A percentile compares a stretch with the other conserved stretches of the same genome.
These are phyloP conservation scores for Macroventuria anomochaeta DNA, from an alignment of 2,329 filamentous ascomycete genomes.

Conservation along the genomic window DNA sequence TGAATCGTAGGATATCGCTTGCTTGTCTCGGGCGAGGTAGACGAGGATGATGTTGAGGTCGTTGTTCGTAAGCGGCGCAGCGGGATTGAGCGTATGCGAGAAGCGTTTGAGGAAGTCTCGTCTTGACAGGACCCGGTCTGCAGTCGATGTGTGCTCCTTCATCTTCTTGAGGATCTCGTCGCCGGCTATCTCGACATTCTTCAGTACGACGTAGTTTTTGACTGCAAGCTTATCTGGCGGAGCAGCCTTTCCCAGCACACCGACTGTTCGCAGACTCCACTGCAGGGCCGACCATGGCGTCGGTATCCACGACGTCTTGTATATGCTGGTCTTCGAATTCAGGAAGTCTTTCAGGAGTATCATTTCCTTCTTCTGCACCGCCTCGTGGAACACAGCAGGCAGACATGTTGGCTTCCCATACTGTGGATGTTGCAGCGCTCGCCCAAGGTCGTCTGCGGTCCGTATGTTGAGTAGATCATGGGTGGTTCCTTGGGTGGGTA, in stretches of 20 bases:
- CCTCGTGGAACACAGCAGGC: constrained; percentile 78
- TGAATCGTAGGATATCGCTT: constrained; percentile 80
- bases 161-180: constrained; percentile 49
- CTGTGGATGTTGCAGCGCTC: constrained; percentile 75
- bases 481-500: constrained; percentile 51
- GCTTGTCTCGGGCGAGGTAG: constrained; percentile 61
- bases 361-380: constrained; percentile 71
- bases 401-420: constrained; percentile 83
- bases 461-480: constrained; percentile 59
- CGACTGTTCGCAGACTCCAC: constrained; percentile 75
- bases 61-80: constrained; percentile 50
- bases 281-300: constrained; percentile 73
- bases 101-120: constrained; percentile 45
- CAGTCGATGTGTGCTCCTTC: constrained; percentile 41
- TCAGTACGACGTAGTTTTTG: constrained; percentile 70
- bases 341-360: constrained; percentile 75
- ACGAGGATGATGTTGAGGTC: constrained; percentile 77
- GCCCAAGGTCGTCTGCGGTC: constrained; percentile 68
- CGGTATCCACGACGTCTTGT: constrained; percentile 71
- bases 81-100: constrained; percentile 34
- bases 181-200: constrained; percentile 65
- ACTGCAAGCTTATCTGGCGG: constrained; percentile 64
- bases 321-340: constrained; percentile 70
- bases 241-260: constrained; percentile 60
- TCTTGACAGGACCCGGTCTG: constrained; percentile 46